Evolutionary conservation across 257 asterid species (phyloP), one percentile per base, ranked within the genome.

Genomic region (Misopates orontium): DNA sequence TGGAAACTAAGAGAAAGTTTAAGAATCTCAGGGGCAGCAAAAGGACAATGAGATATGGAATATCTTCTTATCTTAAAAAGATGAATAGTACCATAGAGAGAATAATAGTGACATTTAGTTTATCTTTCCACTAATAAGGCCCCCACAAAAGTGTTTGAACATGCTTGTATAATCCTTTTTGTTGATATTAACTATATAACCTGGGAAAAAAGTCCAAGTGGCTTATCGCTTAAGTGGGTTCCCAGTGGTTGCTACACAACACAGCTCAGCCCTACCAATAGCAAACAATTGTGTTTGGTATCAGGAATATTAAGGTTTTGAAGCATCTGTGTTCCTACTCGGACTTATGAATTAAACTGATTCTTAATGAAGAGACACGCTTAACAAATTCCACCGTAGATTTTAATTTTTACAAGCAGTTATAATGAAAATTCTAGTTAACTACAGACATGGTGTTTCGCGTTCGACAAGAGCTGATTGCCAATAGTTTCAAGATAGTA

Each of bases 131-230:
- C 63, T 54, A 58, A 0, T 56, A 28, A 74, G 68, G 68, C 45
- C 72, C 89, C 89, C 82, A 79, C 86, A 58, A 48, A 69, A 75
- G 78, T 78, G 78, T 73, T 65, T 28, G 73, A 58, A 64, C 75
- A 73, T 72, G 77, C 69, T 48, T 73, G 64, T 66, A 70, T 73
- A 24, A 75, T 58, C 60, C 77, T 39, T 64, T 24, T 20, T 58
- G 64, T 68, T 60, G 67, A 61, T 62, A 58, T 28, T 22, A 78
- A 68, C 65, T 51, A 50, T 65, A 75, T 76, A 57, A 59, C 72
- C 71, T 63, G 77, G 68, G 79, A 80, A 77, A 67, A 70, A 21
- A 25, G 49, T 52, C 69, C 36, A 28, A 69, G 3, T 28, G 36
- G 36, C 36, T 7, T 28, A 28, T 7, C 7, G 36, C 36, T 28